phyloP scores from a whole-genome alignment of 805 yeast genomes.

The Peterozyma xylosa region DNA sequence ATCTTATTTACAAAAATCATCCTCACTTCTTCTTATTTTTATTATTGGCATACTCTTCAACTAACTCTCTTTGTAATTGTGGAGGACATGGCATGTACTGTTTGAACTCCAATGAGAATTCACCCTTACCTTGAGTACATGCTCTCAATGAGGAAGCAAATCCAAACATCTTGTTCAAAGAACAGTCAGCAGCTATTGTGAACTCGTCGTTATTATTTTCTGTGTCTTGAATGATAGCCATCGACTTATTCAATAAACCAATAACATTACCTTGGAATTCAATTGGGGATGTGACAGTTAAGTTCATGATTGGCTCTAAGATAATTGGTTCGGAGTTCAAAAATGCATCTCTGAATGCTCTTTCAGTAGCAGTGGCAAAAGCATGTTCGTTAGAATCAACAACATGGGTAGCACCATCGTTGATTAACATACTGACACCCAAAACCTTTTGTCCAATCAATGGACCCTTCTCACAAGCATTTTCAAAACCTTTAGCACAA shows the following conservation, averaged over 20 bases:
- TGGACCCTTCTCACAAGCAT: constrained; percentile 93
- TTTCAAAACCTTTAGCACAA: constrained; percentile 93
- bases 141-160: constrained; percentile 95
- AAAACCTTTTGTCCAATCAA: constrained; percentile 89
- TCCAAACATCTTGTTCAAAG: constrained; percentile 95
- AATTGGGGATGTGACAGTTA: constrained; percentile 86
- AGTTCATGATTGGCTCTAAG: constrained; percentile 94
- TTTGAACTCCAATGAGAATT: constrained; percentile 90
- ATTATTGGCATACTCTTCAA: constrained; percentile 72
- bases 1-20: not conserved
- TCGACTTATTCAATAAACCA: constrained; percentile 84
- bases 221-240: constrained; percentile 89
- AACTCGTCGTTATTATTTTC: constrained; percentile 93
- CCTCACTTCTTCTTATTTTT: constrained; percentile 27
- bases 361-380: constrained; percentile 85
- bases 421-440: constrained; percentile 87
- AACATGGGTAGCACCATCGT: constrained; percentile 96
- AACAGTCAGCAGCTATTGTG: constrained; percentile 88
- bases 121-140: constrained; percentile 97
- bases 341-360: constrained; percentile 91
- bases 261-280: constrained; percentile 95
- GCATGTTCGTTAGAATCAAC: constrained; percentile 97
- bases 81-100: constrained; percentile 88
- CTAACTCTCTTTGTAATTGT: constrained; percentile 82
- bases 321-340: constrained; percentile 77